These are phyloP conservation scores for Trichophyton simii DNA, from an alignment of 2,329 filamentous ascomycete species.

Conservation along the genomic window DNA sequence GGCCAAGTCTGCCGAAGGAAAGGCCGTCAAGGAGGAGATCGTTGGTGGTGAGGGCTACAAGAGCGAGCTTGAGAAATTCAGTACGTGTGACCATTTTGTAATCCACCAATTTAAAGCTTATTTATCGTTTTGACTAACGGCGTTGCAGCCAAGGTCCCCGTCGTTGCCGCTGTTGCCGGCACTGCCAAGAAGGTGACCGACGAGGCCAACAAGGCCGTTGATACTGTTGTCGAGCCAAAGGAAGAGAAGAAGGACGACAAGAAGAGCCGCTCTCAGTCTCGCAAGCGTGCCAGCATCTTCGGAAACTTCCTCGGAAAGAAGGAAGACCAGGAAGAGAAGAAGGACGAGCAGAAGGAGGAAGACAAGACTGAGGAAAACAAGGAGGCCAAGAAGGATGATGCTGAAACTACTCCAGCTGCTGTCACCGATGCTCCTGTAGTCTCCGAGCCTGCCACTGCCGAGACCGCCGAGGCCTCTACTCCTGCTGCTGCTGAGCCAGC, in stretches of 20 bases:
- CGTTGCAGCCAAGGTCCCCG: slow-evolving; percentile 31
- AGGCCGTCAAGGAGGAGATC: slow-evolving; percentile 61
- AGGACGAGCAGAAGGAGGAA: slow-evolving; percentile 20
- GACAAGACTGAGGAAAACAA: slow-evolving; percentile 27
- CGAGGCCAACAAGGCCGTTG: slow-evolving; percentile 23
- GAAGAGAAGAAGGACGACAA: slow-evolving; percentile 26
- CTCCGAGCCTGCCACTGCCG: slow-evolving; percentile 28
- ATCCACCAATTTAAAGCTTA: too few relatives aligned
- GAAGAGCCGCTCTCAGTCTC: slow-evolving; percentile 46
- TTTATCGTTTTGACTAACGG: slow-evolving; percentile 17
- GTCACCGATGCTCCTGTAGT: slow-evolving; percentile 22
- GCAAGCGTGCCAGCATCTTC: slow-evolving; percentile 49
- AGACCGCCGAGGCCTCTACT: slow-evolving; percentile 14
- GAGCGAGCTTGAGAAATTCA: slow-evolving; percentile 60
- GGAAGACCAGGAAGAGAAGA: slow-evolving; percentile 38
- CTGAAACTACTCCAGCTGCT: slow-evolving; percentile 33
- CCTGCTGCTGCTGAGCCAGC: slow-evolving; percentile 30
- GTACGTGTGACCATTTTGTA: slow-evolving; percentile 33
- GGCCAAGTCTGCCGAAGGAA: slow-evolving; percentile 71
- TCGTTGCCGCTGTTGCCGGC: slow-evolving; percentile 23
- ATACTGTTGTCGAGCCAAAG: slow-evolving; percentile 25
- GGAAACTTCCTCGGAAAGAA: slow-evolving; percentile 49
- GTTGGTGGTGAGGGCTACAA: slow-evolving; percentile 79
- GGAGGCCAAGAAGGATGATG: slow-evolving; percentile 22
- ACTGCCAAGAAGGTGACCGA: slow-evolving; percentile 18